phyloP scores from a whole-genome alignment of 1,284 basidiomycete genomes.

The Sporisorium exsertum region DNA sequence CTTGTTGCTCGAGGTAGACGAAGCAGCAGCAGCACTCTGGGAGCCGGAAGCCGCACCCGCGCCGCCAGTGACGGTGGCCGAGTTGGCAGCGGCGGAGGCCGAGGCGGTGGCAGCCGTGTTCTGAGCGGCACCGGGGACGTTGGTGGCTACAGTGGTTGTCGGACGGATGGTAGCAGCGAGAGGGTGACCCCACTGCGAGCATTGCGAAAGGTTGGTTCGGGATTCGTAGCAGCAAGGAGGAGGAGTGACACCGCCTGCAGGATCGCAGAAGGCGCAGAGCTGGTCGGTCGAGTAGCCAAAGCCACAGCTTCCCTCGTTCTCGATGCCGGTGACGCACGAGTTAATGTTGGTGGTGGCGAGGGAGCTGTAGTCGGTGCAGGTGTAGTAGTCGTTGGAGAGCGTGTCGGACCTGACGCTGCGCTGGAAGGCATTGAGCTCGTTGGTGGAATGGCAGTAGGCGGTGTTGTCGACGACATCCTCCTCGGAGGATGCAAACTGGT shows the following conservation, averaged over 20 bases:
- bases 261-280: constrained; percentile 70
- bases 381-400: constrained; percentile 69
- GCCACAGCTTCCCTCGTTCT: constrained; percentile 72
- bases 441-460: constrained; percentile 55
- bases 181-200: constrained; percentile 58
- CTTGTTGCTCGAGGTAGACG: constrained; percentile 14
- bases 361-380: constrained; percentile 70
- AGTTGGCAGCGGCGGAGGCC: constrained; percentile 18
- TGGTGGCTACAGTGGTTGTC: constrained; percentile 51
- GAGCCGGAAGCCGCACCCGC: constrained; percentile 16
- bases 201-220: constrained; percentile 56
- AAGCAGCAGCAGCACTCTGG: constrained; percentile 15
- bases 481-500: constrained; percentile 52
- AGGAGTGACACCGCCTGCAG: constrained; percentile 50
- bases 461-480: constrained; percentile 59
- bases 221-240: constrained; percentile 57
- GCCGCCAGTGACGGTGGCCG: constrained; percentile 27
- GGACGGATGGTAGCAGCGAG: constrained; percentile 53
- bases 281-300: constrained; percentile 69
- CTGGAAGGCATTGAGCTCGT: constrained; percentile 52
- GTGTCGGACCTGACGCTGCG: constrained; percentile 60
- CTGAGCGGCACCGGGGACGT: constrained; percentile 30
- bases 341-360: constrained; percentile 69
- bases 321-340: constrained; percentile 69
- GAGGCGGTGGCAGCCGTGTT: constrained; percentile 21